Evolutionary conservation across 2,329 filamentous ascomycete genomes (phyloP).

Genomic region (Alternaria sp.): DNA sequence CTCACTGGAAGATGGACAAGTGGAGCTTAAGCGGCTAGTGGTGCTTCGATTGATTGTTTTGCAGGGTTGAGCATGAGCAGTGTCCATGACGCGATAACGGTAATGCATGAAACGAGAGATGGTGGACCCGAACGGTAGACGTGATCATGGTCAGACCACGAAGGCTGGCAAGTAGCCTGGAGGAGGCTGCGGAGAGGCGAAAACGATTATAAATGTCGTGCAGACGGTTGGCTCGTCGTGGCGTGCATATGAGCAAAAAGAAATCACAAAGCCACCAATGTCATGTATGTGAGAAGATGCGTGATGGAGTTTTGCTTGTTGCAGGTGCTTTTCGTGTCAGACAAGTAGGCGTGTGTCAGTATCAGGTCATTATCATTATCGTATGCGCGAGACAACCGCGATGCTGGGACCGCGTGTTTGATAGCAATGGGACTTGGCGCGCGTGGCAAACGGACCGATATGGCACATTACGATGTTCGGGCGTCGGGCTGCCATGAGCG

Average conservation of each 20-base stretch:
- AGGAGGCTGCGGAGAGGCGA: not conserved
- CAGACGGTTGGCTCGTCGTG: not conserved
- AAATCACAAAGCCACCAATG: slow-evolving; percentile 1
- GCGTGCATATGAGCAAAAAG: not conserved
- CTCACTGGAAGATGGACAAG: not conserved
- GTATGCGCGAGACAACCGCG: not conserved
- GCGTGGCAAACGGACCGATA: slow-evolving; percentile 6
- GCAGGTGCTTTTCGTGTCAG: slow-evolving; percentile 14
- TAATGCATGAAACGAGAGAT: slow-evolving; percentile 38
- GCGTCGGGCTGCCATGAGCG: slow-evolving; percentile 6
- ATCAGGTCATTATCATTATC: not conserved
- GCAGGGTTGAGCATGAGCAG: slow-evolving; percentile 16
- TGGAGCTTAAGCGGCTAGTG: slow-evolving; percentile 5
- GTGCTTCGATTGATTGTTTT: slow-evolving; percentile 2
- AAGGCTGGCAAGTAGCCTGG: slow-evolving; percentile 1
- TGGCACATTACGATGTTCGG: not conserved
- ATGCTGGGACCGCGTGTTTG: slow-evolving; percentile 2
- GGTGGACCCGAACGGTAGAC: slow-evolving; percentile 19
- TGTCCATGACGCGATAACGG: slow-evolving; percentile 39
- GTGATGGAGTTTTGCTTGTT: slow-evolving; percentile 9
- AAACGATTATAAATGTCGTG: not conserved
- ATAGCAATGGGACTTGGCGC: not conserved
- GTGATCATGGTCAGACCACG: slow-evolving; percentile 21
- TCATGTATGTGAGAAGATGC: not conserved
- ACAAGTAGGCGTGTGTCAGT: slow-evolving; percentile 5